Evolutionary conservation across 768 basidiomycete species (phyloP).

Genomic region (Suillus discolor): DNA sequence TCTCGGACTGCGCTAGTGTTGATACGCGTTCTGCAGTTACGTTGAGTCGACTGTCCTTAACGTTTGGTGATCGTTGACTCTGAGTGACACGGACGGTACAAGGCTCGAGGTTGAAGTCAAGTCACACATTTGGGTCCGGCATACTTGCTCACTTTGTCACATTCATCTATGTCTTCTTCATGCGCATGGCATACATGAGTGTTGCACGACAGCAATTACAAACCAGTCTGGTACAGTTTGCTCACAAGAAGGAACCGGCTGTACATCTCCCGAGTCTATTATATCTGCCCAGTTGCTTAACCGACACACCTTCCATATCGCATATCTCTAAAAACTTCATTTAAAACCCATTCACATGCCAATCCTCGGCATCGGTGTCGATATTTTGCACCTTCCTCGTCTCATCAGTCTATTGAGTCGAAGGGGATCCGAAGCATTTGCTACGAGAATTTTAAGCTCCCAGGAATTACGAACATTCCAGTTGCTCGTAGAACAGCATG

Average conservation of each 20-base stretch:
- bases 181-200: neutral
- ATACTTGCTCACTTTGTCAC: neutral
- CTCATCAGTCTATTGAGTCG: conserved; percentile 57
- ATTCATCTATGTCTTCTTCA: neutral
- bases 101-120: neutral
- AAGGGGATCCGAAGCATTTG: conserved; percentile 47
- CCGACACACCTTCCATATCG: neutral
- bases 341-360: conserved; percentile 39
- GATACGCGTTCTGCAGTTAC: neutral
- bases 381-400: conserved; percentile 71
- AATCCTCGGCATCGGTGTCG: conserved; percentile 76
- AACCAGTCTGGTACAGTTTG: neutral
- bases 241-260: neutral
- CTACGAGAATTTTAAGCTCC: conserved; percentile 63
- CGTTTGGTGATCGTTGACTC: neutral
- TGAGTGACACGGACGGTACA: neutral
- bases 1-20: neutral
- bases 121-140: neutral
- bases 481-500: conserved; percentile 7
- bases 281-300: neutral
- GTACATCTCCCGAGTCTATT: too few species aligned
- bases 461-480: conserved; percentile 41
- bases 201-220: neutral
- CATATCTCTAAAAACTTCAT: neutral
- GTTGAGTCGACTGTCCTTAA: neutral